phyloP scores from a whole-genome alignment of 106 monocot genomes.

The Allium fistulosum region DNA sequence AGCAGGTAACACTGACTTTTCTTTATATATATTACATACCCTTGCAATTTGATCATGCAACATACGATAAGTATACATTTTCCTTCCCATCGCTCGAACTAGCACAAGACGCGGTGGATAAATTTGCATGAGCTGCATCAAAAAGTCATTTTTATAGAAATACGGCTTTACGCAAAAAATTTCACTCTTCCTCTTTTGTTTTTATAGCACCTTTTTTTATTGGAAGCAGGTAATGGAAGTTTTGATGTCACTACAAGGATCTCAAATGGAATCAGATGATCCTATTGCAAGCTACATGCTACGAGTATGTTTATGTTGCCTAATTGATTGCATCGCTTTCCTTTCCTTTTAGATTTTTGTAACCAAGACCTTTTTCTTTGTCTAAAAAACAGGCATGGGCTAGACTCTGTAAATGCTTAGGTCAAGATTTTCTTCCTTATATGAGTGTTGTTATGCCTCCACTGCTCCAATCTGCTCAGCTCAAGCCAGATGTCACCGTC shows the following conservation, averaged over 20 bases:
- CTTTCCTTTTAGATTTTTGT: slow-evolving; percentile 1
- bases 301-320: slow-evolving; percentile 37
- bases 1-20: slow-evolving; percentile 43
- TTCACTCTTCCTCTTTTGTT: neutral
- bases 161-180: neutral
- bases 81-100: no score
- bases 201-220: neutral
- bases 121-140: no score
- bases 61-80: neutral
- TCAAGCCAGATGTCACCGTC: slow-evolving; percentile 95
- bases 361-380: no score
- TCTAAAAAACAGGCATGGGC: slow-evolving; percentile 72
- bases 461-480: slow-evolving; percentile 90
- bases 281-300: slow-evolving; percentile 96
- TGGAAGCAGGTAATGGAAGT: slow-evolving; percentile 90
- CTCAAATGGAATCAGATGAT: slow-evolving; percentile 87
- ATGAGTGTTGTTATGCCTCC: slow-evolving; percentile 99
- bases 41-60: neutral
- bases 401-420: slow-evolving; percentile 93
- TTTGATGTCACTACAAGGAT: slow-evolving; percentile 89
- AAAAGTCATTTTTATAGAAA: neutral
- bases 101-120: no score
- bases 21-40: neutral
- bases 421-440: slow-evolving; percentile 98
- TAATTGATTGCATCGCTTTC: neutral